phyloP scores from a whole-genome alignment of 331 rosid species.

The Prunus yedoensis region DNA sequence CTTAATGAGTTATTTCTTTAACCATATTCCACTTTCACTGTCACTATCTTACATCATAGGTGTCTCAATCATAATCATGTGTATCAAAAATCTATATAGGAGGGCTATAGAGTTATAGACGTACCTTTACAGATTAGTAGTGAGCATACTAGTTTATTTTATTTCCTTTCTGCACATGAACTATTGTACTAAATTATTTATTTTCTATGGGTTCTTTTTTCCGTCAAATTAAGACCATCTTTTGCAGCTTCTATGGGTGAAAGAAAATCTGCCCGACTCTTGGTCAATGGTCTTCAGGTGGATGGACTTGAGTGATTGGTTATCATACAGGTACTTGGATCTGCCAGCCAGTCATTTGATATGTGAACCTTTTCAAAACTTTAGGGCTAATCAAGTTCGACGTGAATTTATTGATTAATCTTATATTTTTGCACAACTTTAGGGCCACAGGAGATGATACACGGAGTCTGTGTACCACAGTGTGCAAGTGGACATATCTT shows the following conservation, averaged over 20 bases:
- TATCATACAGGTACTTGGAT: constrained; percentile 77
- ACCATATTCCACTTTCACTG: not conserved
- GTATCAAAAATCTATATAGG: not conserved
- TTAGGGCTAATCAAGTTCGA: constrained; percentile 19
- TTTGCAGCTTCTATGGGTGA: constrained; percentile 95
- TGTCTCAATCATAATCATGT: not conserved
- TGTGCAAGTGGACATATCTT: constrained; percentile 97
- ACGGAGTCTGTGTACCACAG: constrained; percentile 93
- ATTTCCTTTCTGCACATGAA: not conserved
- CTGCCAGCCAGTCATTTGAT: constrained; percentile 3
- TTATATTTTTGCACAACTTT: constrained; percentile 22
- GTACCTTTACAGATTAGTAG: not conserved
- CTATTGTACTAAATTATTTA: not conserved
- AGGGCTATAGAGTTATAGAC: not conserved
- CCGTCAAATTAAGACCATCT: not conserved
- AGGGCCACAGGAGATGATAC: constrained; percentile 99
- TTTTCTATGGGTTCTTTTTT: not conserved
- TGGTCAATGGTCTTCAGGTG: constrained; percentile 96
- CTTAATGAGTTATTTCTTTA: not conserved
- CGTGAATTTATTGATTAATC: constrained; percentile 21
- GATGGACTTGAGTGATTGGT: constrained; percentile 99
- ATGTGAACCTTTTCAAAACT: constrained; percentile 13
- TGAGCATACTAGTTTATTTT: not conserved
- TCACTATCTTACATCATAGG: not conserved
- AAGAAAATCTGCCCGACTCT: constrained; percentile 88